phyloP scores from a whole-genome alignment of 176 grass and related monocot genomes.

The Paspalum vaginatum region DNA sequence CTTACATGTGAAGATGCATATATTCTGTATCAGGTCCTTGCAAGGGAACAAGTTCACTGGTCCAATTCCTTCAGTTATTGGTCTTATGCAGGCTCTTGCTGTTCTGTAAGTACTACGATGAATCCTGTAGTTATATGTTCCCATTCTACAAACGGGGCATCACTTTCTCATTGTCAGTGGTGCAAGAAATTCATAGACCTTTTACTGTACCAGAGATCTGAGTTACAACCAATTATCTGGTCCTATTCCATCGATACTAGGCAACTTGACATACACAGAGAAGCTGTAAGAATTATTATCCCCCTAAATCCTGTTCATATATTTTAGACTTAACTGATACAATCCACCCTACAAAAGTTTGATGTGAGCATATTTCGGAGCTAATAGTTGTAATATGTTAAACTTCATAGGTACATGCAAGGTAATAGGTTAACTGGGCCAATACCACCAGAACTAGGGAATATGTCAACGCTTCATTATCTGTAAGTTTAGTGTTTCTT shows the following conservation, averaged over 20 bases:
- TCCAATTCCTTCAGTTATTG: conserved; percentile 91
- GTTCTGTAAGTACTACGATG: conserved; percentile 68
- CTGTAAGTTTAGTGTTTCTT: conserved; percentile 51
- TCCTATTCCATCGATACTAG: conserved; percentile 81
- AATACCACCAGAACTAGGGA: conserved; percentile 93
- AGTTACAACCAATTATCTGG: conserved; percentile 91
- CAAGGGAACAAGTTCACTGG: conserved; percentile 92
- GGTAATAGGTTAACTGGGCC: conserved; percentile 69
- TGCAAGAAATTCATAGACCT: not conserved
- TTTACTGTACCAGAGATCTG: conserved; percentile 65
- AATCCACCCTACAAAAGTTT: not conserved
- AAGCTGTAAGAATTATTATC: conserved; percentile 73
- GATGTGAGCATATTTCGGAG: not conserved
- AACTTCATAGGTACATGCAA: conserved; percentile 76
- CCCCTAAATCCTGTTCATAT: not conserved
- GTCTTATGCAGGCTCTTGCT: conserved; percentile 96
- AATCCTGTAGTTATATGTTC: not conserved
- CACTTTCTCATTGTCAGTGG: not conserved
- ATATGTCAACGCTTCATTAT: conserved; percentile 97
- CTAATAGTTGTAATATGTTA: not conserved
- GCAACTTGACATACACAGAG: conserved; percentile 97
- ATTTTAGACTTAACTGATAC: not conserved
- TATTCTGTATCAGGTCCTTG: conserved; percentile 66
- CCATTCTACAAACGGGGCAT: not conserved
- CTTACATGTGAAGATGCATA: not conserved